A percentile compares a stretch with the other conserved stretches of the same genome.
phyloP scores from a whole-genome alignment of 139 green algal genomes.

The Dunaliella primolecta region DNA sequence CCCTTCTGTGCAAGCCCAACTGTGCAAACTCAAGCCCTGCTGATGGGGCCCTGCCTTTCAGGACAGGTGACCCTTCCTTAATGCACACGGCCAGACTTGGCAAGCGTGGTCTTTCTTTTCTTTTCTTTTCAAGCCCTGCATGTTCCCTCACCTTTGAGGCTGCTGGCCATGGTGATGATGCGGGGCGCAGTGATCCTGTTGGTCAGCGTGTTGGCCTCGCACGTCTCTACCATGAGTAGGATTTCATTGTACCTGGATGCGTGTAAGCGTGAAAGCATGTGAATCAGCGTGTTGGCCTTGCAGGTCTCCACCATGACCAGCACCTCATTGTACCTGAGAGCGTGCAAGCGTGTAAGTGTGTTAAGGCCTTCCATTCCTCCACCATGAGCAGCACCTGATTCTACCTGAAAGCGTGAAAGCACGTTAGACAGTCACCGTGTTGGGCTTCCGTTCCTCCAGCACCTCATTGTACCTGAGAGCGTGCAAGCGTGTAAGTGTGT shows the following conservation, averaged over 20 bases:
- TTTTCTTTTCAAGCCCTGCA: no score
- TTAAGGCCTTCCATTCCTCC: constrained; percentile 89
- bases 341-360: constrained; percentile 19
- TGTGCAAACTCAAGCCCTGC: no score
- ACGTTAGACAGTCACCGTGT: constrained; percentile 73
- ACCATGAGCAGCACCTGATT: constrained; percentile 84
- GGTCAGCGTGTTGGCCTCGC: constrained; percentile 77
- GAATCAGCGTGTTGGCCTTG: constrained; percentile 73
- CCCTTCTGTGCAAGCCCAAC: no score
- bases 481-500: constrained; percentile 41
- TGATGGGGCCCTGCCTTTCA: no score
- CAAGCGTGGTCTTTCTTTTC: no score
- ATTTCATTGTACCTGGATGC: constrained; percentile 76
- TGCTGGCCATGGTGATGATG: constrained; percentile 28
- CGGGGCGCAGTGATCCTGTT: constrained; percentile 43
- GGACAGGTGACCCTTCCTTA: no score
- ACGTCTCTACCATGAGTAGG: constrained; percentile 92
- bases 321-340: constrained; percentile 82
- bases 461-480: constrained; percentile 84
- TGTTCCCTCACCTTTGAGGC: constrained; percentile 43
- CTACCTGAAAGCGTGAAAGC: no score
- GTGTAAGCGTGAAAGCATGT: no score
- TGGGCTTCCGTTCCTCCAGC: constrained; percentile 91
- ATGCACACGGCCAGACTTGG: no score
- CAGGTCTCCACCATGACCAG: constrained; percentile 94